Evolutionary conservation across 2,329 filamentous ascomycete genomes (phyloP).

Genomic region (Didymellaceae sp.): DNA sequence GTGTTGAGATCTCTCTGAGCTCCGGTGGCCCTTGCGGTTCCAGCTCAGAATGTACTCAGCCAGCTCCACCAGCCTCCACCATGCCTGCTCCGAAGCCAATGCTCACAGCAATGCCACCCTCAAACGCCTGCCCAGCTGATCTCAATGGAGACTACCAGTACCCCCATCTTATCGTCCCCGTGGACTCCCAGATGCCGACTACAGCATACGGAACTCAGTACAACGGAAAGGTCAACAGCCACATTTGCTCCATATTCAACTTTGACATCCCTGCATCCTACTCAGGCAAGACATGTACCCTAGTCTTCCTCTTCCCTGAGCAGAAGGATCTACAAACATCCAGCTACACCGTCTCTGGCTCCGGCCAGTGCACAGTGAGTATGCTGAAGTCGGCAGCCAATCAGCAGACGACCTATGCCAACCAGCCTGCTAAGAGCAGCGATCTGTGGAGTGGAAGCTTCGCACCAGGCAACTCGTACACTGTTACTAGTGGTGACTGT

Average conservation of each 20-base stretch:
- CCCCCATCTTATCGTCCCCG: constrained; percentile 68
- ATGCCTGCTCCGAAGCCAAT: constrained; percentile 4
- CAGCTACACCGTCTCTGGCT: constrained; percentile 61
- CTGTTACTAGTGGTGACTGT: constrained; percentile 62
- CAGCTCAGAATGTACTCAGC: constrained; percentile 21
- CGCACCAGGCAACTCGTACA: constrained; percentile 60
- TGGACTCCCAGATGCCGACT: constrained; percentile 62
- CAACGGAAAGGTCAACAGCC: constrained; percentile 55
- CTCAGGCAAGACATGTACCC: constrained; percentile 64
- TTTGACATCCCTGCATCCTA: constrained; percentile 67
- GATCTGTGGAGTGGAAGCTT: constrained; percentile 52
- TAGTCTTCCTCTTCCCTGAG: constrained; percentile 70
- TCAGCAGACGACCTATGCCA: constrained; percentile 61
- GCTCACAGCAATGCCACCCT: not conserved
- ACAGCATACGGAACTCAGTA: constrained; percentile 60
- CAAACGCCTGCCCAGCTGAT: constrained; percentile 27
- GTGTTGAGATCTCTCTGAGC: constrained; percentile 56
- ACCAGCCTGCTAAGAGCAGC: constrained; percentile 55
- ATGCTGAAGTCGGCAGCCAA: constrained; percentile 56
- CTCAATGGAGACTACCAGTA: constrained; percentile 47
- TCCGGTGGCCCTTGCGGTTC: constrained; percentile 30
- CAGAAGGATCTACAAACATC: constrained; percentile 66
- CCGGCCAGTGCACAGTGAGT: constrained; percentile 62
- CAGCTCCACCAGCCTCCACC: constrained; percentile 3
- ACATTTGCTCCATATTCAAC: constrained; percentile 69